Percentiles rank a stretch among this genome's conserved stretches.
These are phyloP conservation scores for Neurospora sp. DNA, from an alignment of 495 filamentous ascomycete species.

Conservation along the genomic window DNA sequence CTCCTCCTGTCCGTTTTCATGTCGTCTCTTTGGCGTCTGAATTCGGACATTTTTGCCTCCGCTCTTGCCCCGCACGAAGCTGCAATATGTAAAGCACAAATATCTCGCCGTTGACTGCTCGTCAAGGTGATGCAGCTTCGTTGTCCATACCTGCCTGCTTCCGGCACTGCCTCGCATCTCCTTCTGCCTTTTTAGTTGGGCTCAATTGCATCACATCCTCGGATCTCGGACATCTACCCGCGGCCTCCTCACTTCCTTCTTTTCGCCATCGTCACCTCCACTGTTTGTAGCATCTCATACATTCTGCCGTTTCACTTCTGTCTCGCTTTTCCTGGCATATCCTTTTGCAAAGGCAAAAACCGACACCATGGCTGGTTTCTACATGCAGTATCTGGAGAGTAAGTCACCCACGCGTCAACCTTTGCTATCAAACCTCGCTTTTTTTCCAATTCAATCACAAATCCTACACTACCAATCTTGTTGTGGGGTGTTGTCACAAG, in stretches of 20 bases:
- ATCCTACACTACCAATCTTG: slow-evolving; percentile 10
- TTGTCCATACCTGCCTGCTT: slow-evolving; percentile 22
- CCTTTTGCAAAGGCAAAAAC: slow-evolving; percentile 11
- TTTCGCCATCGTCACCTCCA: slow-evolving; percentile 15
- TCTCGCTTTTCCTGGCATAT: neutral
- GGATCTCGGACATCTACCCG: slow-evolving; percentile 26
- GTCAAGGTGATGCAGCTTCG: slow-evolving; percentile 5
- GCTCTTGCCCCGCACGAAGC: slow-evolving; percentile 37
- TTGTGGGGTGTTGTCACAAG: slow-evolving; percentile 17
- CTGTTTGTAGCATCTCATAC: slow-evolving; percentile 3
- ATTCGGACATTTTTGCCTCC: slow-evolving; percentile 33
- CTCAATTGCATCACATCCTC: slow-evolving; percentile 46
- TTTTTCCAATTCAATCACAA: neutral
- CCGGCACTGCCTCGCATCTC: slow-evolving; percentile 13
- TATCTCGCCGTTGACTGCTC: slow-evolving; percentile 47
- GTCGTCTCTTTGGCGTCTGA: slow-evolving; percentile 32
- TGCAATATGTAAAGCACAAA: slow-evolving; percentile 50
- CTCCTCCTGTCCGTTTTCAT: slow-evolving; percentile 32
- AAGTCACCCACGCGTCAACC: slow-evolving; percentile 29
- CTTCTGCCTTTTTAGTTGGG: slow-evolving; percentile 37
- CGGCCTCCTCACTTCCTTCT: slow-evolving; percentile 15
- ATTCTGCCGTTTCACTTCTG: slow-evolving; percentile 11
- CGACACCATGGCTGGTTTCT: slow-evolving; percentile 48
- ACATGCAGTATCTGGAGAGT: slow-evolving; percentile 56
- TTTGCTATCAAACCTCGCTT: neutral